These are phyloP conservation scores for Candida tibetensis DNA, from an alignment of 805 yeast species.

Conservation along the genomic window DNA sequence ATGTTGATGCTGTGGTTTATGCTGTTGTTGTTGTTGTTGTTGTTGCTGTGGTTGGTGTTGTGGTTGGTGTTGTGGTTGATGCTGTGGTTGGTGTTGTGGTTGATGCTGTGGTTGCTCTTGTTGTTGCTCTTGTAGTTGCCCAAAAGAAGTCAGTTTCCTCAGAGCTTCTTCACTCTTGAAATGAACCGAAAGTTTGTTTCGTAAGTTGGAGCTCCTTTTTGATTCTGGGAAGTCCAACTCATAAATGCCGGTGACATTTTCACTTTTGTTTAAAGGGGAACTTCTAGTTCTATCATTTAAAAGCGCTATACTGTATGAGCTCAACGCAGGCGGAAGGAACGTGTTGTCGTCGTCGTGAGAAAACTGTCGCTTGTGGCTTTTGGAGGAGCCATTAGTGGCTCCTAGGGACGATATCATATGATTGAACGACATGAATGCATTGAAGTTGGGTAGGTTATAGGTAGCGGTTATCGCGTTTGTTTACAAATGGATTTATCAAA, in stretches of 20 bases:
- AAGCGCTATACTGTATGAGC: constrained; percentile 56
- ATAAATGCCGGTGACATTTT: constrained; percentile 28
- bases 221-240: constrained; percentile 31
- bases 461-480: not conserved
- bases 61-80: no score
- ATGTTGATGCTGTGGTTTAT: constrained; percentile 5
- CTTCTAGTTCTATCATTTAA: constrained; percentile 33
- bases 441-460: not conserved
- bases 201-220: constrained; percentile 17
- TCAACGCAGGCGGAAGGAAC: constrained; percentile 57
- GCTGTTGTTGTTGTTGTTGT: constrained; percentile 8
- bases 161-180: constrained; percentile 13
- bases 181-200: constrained; percentile 34
- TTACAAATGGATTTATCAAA: not conserved
- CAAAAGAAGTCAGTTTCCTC: not conserved
- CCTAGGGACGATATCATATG: not conserved
- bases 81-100: constrained; percentile 7
- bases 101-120: constrained; percentile 6
- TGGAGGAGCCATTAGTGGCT: not conserved
- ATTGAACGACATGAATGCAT: not conserved
- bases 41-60: constrained; percentile 4
- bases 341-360: constrained; percentile 46
- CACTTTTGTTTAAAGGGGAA: constrained; percentile 8
- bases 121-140: constrained; percentile 5
- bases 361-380: constrained; percentile 10